Conservation (phyloP, 2,329 filamentous ascomycete genomes). For the Diaporthe velutina region DNA sequence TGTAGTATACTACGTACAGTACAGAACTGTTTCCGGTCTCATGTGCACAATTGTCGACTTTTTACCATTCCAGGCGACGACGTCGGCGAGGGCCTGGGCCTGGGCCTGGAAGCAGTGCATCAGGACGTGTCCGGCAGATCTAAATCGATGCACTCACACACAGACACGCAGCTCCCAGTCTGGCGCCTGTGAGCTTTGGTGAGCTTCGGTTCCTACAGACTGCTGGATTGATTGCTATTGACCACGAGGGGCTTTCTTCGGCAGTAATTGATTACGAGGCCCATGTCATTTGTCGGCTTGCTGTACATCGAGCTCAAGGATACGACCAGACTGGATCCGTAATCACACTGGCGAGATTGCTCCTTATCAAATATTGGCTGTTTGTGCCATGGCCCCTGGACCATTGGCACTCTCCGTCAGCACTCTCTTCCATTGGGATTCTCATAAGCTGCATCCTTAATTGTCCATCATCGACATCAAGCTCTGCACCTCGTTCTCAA, state of each 20-base stretch:
- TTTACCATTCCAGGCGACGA: neutral
- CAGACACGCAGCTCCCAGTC: neutral
- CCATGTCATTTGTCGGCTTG: constrained; percentile 12
- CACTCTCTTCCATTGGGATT: constrained; percentile 21
- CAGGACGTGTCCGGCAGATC: constrained; percentile 11
- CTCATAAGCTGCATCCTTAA: neutral
- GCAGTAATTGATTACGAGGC: constrained; percentile 36
- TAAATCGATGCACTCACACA: neutral
- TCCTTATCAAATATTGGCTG: constrained; percentile 22
- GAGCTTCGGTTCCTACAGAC: neutral
- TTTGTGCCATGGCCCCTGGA: constrained; percentile 28
- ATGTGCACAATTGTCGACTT: neutral
- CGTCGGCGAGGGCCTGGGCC: neutral
- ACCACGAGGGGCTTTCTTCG: neutral
- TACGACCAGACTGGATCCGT: constrained; percentile 34
- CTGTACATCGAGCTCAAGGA: constrained; percentile 16
- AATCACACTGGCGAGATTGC: constrained; percentile 41
- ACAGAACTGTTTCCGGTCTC: neutral
- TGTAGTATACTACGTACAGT: neutral
- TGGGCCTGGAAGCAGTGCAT: neutral
- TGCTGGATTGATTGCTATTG: neutral
- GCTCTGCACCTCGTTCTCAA: neutral
- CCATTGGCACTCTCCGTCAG: constrained; percentile 16
- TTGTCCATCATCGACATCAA: neutral
- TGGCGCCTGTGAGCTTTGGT: no score